These are phyloP conservation scores for Cucurbita maxima DNA, from an alignment of 306 rosid genomes.

Conservation along the genomic window DNA sequence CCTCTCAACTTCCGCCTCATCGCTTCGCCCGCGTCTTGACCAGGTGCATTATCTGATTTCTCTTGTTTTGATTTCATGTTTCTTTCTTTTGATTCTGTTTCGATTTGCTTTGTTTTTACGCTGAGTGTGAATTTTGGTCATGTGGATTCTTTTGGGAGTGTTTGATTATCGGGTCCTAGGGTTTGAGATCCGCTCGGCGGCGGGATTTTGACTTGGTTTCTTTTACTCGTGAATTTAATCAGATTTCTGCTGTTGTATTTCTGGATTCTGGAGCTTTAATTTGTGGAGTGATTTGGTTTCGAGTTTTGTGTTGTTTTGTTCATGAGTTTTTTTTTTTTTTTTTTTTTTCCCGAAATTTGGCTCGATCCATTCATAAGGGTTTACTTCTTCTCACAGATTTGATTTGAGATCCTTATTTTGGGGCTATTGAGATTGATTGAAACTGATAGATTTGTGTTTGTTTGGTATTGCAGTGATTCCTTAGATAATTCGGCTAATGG, in stretches of 20 bases:
- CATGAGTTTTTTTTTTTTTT: background rate
- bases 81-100: background rate
- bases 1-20: background rate
- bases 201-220: background rate
- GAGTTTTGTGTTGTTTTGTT: background rate
- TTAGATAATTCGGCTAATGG: constrained; percentile 30
- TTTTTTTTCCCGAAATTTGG: background rate
- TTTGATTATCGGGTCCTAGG: background rate
- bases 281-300: background rate
- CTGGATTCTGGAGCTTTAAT: background rate
- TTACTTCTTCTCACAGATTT: background rate
- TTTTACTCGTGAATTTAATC: background rate
- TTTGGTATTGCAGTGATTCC: constrained; percentile 28
- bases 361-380: background rate
- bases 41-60: constrained; percentile 25
- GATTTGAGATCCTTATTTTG: background rate
- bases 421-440: background rate
- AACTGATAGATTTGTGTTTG: background rate
- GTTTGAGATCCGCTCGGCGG: background rate
- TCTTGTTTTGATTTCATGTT: background rate
- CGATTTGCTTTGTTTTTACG: background rate
- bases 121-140: background rate
- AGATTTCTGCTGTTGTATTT: background rate
- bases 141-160: background rate
- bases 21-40: background rate